Evolutionary conservation across 1,139 yeast genomes (phyloP).

Genomic region (Spathaspora sp.): DNA sequence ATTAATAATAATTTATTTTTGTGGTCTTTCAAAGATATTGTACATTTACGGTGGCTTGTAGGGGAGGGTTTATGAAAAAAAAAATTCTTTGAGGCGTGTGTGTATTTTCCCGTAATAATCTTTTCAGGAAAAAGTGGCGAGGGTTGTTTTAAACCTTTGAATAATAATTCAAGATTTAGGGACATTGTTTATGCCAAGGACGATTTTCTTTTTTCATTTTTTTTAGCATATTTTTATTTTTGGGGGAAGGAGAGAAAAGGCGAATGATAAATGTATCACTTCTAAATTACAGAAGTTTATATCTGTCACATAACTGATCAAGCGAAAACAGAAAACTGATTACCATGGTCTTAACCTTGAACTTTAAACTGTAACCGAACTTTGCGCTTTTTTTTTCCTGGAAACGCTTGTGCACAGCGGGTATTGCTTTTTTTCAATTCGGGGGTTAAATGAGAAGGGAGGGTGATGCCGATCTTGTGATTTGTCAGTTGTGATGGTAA

Average conservation of each 20-base stretch:
- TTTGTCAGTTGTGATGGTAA: not conserved
- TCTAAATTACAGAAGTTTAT: not conserved
- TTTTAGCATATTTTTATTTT: too few species aligned
- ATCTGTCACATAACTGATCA: not conserved
- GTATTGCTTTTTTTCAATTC: not conserved
- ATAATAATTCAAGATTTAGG: not conserved
- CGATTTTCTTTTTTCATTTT: too few species aligned
- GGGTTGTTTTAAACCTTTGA: not conserved
- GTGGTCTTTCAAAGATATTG: not conserved
- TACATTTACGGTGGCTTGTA: slow-evolving; percentile 1
- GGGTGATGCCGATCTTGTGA: not conserved
- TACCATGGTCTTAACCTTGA: not conserved
- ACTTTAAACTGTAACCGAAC: not conserved
- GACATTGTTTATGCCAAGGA: not conserved
- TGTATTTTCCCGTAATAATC: not conserved
- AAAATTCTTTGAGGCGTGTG: not conserved
- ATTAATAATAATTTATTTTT: not conserved
- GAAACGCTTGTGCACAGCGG: not conserved
- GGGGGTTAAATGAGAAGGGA: too few species aligned
- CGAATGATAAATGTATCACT: not conserved
- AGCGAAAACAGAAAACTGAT: not conserved
- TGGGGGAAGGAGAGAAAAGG: too few species aligned
- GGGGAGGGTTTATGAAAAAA: too few species aligned
- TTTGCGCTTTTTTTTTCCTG: not conserved
- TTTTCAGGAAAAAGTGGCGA: not conserved